Evolutionary conservation across 176 grass and related monocot species (phyloP).

Genomic region (Paspalum vaginatum): DNA sequence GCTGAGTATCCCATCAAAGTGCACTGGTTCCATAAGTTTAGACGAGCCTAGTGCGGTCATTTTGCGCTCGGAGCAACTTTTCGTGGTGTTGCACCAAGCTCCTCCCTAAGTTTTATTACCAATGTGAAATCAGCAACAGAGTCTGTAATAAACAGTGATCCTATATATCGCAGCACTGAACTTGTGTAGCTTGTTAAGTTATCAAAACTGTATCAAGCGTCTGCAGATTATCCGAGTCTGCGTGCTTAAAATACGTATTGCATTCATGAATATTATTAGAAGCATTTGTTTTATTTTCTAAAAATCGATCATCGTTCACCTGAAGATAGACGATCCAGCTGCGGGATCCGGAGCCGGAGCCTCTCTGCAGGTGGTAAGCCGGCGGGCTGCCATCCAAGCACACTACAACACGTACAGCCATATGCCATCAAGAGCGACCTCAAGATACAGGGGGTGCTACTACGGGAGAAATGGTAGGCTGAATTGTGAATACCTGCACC

Average conservation of each 20-base stretch:
- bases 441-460: too few relatives aligned
- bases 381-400: conserved; percentile 79
- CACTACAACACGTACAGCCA: conserved; percentile 36
- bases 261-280: neutral
- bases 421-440: neutral
- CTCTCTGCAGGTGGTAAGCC: conserved; percentile 67
- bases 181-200: too few relatives aligned
- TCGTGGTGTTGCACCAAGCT: conserved; percentile 59
- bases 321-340: conserved; percentile 72
- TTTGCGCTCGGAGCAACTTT: conserved; percentile 48
- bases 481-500: neutral
- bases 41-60: conserved; percentile 55
- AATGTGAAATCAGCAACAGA: conserved; percentile 16
- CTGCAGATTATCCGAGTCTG: neutral
- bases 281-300: neutral
- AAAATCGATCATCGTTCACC: conserved; percentile 34
- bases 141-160: too few relatives aligned
- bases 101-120: conserved; percentile 52
- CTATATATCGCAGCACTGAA: too few relatives aligned
- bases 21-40: conserved; percentile 43
- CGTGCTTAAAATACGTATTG: too few relatives aligned
- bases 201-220: too few relatives aligned
- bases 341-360: conserved; percentile 56
- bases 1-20: conserved; percentile 69
- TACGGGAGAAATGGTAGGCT: neutral